Evolutionary conservation across 306 rosid species (phyloP).

Genomic region (Sicyos baderoa): DNA sequence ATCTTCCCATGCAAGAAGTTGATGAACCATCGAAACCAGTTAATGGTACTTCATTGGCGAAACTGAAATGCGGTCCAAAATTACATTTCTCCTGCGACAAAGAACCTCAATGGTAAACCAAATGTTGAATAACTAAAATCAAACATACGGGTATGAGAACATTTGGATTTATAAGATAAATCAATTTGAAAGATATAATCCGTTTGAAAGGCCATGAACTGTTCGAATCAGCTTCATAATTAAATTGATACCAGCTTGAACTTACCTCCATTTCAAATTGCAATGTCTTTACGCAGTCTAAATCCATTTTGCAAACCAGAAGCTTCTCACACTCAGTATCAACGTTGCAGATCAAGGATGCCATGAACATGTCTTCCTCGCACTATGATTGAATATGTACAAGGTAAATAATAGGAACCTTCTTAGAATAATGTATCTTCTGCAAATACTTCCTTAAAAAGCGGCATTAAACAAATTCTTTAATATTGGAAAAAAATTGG

Average conservation of each 20-base stretch:
- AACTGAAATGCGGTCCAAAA: slow-evolving; percentile 27
- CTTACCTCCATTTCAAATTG: slow-evolving; percentile 80
- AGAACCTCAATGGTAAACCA: slow-evolving; percentile 2
- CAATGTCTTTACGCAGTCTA: slow-evolving; percentile 69
- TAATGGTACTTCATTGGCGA: slow-evolving; percentile 30
- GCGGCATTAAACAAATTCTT: background rate
- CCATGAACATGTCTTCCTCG: slow-evolving; percentile 75
- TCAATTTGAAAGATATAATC: background rate
- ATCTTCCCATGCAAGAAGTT: slow-evolving; percentile 59
- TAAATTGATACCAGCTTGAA: slow-evolving; percentile 22
- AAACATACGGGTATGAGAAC: background rate
- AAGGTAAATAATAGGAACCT: slow-evolving; percentile 7
- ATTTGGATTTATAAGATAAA: background rate
- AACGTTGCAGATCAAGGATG: slow-evolving; percentile 82
- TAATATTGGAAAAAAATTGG: background rate
- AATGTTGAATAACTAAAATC: slow-evolving; percentile 7
- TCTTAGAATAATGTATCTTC: background rate
- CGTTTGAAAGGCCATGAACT: background rate
- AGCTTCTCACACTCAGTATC: slow-evolving; percentile 63
- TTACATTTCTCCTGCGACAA: slow-evolving; percentile 46
- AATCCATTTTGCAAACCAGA: slow-evolving; percentile 65
- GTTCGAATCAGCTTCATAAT: slow-evolving; percentile 2
- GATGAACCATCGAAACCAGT: slow-evolving; percentile 43
- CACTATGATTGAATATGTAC: slow-evolving; percentile 34
- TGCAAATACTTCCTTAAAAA: background rate